Evolutionary conservation across 73 alveolate genomes (phyloP).

Genomic region (Blepharisma stoltei): DNA sequence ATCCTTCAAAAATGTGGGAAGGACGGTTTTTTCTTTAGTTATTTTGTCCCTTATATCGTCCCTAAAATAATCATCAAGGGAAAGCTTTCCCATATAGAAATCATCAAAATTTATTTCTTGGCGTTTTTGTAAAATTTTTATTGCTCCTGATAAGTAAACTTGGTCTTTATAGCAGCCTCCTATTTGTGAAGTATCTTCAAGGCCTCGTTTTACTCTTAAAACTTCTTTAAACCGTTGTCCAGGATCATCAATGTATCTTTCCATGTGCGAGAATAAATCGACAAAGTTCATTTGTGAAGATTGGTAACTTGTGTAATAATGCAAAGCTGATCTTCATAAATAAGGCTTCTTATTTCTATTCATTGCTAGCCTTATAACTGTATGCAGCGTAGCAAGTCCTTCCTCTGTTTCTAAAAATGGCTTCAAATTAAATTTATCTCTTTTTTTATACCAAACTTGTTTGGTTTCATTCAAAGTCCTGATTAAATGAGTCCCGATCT

Average conservation of each 20-base stretch:
- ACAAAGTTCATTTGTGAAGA: slow-evolving; percentile 62
- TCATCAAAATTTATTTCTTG: slow-evolving; percentile 53
- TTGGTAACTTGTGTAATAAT: slow-evolving; percentile 66
- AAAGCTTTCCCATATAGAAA: slow-evolving; percentile 65
- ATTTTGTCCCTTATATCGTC: slow-evolving; percentile 40
- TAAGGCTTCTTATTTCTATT: slow-evolving; percentile 45
- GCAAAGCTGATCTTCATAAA: slow-evolving; percentile 69
- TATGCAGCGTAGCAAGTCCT: slow-evolving; percentile 76
- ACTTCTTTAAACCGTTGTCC: slow-evolving; percentile 69
- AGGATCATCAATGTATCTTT: slow-evolving; percentile 64
- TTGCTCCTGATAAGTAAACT: slow-evolving; percentile 77
- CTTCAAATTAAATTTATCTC: slow-evolving; percentile 67
- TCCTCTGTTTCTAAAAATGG: slow-evolving; percentile 71
- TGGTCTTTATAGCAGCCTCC: slow-evolving; percentile 83
- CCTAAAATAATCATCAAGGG: slow-evolving; percentile 66
- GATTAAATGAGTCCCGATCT: slow-evolving; percentile 82
- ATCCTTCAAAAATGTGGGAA: slow-evolving; percentile 72
- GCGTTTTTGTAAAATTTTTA: slow-evolving; percentile 58
- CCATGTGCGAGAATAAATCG: slow-evolving; percentile 64
- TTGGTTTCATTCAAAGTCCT: slow-evolving; percentile 66
- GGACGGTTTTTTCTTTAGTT: slow-evolving; percentile 36
- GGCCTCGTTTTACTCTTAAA: slow-evolving; percentile 79
- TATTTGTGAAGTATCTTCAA: slow-evolving; percentile 69
- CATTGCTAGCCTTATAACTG: slow-evolving; percentile 42
- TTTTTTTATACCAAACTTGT: slow-evolving; percentile 63